Conservation (phyloP, 768 basidiomycete genomes). For the Mycena rosella region DNA sequence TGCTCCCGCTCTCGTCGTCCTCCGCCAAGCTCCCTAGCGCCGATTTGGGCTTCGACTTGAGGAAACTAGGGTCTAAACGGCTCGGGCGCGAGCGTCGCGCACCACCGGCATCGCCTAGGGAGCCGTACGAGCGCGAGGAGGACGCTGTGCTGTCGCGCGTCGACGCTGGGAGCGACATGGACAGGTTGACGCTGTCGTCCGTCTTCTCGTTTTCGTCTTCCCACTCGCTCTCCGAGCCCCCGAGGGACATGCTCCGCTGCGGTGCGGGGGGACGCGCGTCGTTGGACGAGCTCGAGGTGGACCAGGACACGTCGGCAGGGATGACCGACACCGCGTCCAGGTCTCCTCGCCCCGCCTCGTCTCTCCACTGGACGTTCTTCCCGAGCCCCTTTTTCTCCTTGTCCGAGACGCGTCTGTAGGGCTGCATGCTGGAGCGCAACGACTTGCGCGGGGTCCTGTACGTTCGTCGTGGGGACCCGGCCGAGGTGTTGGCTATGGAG, state of each 20-base stretch:
- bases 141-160: conserved; percentile 42
- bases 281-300: conserved; percentile 39
- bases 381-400: conserved; percentile 69
- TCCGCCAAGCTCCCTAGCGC: conserved; percentile 76
- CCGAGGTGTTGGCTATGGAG: conserved; percentile 56
- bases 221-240: conserved; percentile 89
- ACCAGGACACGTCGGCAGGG: conserved; percentile 55
- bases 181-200: conserved; percentile 77
- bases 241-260: conserved; percentile 61
- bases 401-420: conserved; percentile 75
- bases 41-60: conserved; percentile 65
- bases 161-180: conserved; percentile 57
- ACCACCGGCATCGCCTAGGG: conserved; percentile 45
- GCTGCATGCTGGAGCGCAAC: conserved; percentile 74
- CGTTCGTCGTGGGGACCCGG: conserved; percentile 65
- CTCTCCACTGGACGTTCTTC: conserved; percentile 90
- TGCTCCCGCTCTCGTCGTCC: conserved; percentile 68
- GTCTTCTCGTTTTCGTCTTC: conserved; percentile 90
- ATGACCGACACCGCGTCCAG: conserved; percentile 66
- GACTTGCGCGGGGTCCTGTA: conserved; percentile 79
- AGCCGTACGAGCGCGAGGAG: conserved; percentile 44
- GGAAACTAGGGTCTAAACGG: conserved; percentile 77
- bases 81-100: conserved; percentile 69
- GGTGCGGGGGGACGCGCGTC: conserved; percentile 42
- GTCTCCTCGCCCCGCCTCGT: conserved; percentile 87